Base-by-base conservation (phyloP, 257 asterid genomes). In the Capsicum chinense region DNA sequence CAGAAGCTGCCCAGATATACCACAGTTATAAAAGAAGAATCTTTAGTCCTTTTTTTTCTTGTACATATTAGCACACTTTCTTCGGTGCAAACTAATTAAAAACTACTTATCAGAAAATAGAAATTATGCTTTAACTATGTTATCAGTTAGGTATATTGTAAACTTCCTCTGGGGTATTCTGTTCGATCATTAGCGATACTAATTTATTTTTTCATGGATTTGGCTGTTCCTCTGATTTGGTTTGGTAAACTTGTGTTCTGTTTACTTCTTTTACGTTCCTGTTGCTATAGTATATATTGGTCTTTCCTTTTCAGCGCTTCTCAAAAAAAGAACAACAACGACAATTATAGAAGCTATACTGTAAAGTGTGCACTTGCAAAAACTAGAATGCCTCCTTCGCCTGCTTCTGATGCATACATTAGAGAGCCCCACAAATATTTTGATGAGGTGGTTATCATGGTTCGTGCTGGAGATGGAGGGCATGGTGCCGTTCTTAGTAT, bases 381-480 rank as follows among this genome's bases (percentile, higher is more conserved):
- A 91, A 86, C 84, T 39, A 95, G 92, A 83, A 90, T 84, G 67
- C 87, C 86, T 62, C 91, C 92, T 83, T 47, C 91, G 26, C 93
- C 96, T 21, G 83, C 90, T 42, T 88, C 88, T 15, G 97, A 92
- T 39, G 86, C 89, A n/a, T 85, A 92, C 68, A 79, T 90, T 54
- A 92, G 89, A 87, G 97, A 95, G 80, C 91, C 91, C 2, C 98
- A 94, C 88, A 95, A 91, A 68, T 94, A 95, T 90, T 95, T 95
- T 66, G 99, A 95, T 86, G 95, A 95, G 86, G 99, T 90, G 78
- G 86, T 90, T 63, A 91, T 95, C 84, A 90, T 95, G 16, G 96
- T 95, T 82, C 95, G 98, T 57, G 90, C 97, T 26, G 99, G 99
- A 79, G 99, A 95, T 85, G 99, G 99, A 48, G 99, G 99, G 64